Base-by-base conservation (phyloP, 768 basidiomycete genomes). In the Phlebiopsis flavidoalba region DNA sequence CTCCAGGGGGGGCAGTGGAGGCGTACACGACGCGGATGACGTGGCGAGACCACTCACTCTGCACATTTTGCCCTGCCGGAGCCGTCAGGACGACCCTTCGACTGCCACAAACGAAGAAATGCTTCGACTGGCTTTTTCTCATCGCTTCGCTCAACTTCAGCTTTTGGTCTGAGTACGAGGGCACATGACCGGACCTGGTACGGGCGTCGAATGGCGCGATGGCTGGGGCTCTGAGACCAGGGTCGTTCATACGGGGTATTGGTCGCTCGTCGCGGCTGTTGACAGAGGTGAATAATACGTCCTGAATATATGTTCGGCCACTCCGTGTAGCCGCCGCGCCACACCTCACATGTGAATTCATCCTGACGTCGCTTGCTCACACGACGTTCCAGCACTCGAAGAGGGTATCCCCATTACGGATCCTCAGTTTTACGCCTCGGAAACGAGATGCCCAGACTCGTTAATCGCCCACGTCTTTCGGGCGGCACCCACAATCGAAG, bases 61-160 rank as follows among this genome's bases (percentile, higher is more conserved):
- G 43, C 93, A 95, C 68, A 78, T 93, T 40, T n/a, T 81, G 82
- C 66, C 89, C 93, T n/a, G 8, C 76, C 82, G 0, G 86, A 89
- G 63, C 84, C 85, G 0, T 85, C n/a, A n/a, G n/a, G n/a, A 72
- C 73, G 79, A 61, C 69, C 81, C 8, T 66, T 74, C 12, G 73
- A n/a, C 57, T 86, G 57, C 80, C 85, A 8, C 72, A 77, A 60
- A 89, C 84, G 43, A 81, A 76, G 69, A 73, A 76, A 46, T 82
- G 80, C 51, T 75, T 95, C 31, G 77, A 94, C 74, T 95, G 93
- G 93, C 87, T 95, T 60, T 95, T 95, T 73, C 82, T 91, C 62
- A 86, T 95, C 46, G 93, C 89, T 2, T 82, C 87, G 15, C 80
- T 93, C 54, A 96, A 93, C 72, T 96, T 92, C 72, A 90, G 83